Evolutionary conservation across 176 grass and related monocot species (phyloP).

Genomic region (Oropetium thomaeum): DNA sequence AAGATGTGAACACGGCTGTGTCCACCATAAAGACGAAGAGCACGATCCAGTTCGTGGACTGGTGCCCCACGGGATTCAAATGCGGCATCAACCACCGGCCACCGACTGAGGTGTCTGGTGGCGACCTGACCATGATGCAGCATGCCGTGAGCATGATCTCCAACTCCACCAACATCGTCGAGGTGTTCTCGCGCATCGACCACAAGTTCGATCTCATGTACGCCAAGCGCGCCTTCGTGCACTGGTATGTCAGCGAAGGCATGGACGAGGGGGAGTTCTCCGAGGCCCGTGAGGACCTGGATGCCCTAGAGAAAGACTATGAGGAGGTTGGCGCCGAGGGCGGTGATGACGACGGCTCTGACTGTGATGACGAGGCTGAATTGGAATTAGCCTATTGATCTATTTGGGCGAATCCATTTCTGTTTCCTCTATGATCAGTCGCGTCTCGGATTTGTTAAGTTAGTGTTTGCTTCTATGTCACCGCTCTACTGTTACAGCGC

Average conservation of each 20-base stretch:
- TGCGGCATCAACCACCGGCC: conserved; percentile 92
- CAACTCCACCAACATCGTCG: conserved; percentile 77
- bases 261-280: conserved; percentile 53
- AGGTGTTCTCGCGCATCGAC: conserved; percentile 83
- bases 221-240: conserved; percentile 63
- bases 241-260: conserved; percentile 46
- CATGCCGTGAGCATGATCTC: conserved; percentile 88
- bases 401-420: background rate
- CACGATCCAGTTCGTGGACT: conserved; percentile 86
- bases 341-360: conserved; percentile 15
- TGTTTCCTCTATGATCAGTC: background rate
- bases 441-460: background rate
- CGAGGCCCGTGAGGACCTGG: conserved; percentile 44
- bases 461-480: background rate
- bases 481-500: background rate
- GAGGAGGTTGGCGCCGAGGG: conserved; percentile 39
- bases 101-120: conserved; percentile 64
- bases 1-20: conserved; percentile 78
- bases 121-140: conserved; percentile 82
- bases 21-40: conserved; percentile 86
- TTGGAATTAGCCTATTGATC: conserved; percentile 51
- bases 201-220: conserved; percentile 95
- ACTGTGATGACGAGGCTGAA: conserved; percentile 29
- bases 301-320: conserved; percentile 46
- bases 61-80: conserved; percentile 88